Percentiles rank a stretch among this genome's conserved stretches.
Evolutionary conservation across 805 yeast species (phyloP).

Genomic region (Metschnikowia matae): DNA sequence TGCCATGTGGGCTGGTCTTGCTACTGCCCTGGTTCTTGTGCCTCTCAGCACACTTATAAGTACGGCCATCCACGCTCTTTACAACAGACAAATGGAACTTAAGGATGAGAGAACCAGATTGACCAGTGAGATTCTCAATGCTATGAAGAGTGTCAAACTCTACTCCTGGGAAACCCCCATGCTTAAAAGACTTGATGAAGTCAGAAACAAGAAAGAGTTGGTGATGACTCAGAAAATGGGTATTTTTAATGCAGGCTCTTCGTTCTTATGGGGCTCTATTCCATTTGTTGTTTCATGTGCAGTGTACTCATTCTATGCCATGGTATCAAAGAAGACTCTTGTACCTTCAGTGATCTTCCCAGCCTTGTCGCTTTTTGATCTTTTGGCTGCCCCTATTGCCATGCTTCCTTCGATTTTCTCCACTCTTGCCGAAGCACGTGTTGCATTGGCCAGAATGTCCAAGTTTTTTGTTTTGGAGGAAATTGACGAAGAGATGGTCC

Average conservation of each 20-base stretch:
- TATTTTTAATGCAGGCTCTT: conserved; percentile 28
- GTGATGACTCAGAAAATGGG: conserved; percentile 46
- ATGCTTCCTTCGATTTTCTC: conserved; percentile 31
- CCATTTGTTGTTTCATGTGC: conserved; percentile 36
- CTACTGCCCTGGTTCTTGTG: conserved; percentile 49
- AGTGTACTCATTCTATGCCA: conserved; percentile 27
- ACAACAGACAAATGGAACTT: conserved; percentile 54
- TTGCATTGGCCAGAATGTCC: conserved; percentile 31
- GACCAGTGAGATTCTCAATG: conserved; percentile 55
- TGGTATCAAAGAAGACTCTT: conserved; percentile 22
- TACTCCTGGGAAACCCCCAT: conserved; percentile 71
- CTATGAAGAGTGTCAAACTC: conserved; percentile 61
- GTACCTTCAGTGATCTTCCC: conserved; percentile 39
- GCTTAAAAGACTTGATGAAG: conserved; percentile 45
- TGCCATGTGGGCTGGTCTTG: conserved; percentile 56
- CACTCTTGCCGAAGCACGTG: conserved; percentile 27
- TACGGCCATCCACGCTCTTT: conserved; percentile 38
- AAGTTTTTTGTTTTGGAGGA: conserved; percentile 33
- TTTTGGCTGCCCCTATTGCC: conserved; percentile 33
- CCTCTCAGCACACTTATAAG: conserved; percentile 54
- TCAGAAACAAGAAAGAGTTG: conserved; percentile 58
- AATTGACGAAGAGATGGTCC: conserved; percentile 23
- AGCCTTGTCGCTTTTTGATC: conserved; percentile 35
- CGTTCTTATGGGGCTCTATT: conserved; percentile 36
- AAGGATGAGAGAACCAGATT: conserved; percentile 58